These are phyloP conservation scores for Fraxinus americana DNA, from an alignment of 257 asterid genomes.

Conservation along the genomic window DNA sequence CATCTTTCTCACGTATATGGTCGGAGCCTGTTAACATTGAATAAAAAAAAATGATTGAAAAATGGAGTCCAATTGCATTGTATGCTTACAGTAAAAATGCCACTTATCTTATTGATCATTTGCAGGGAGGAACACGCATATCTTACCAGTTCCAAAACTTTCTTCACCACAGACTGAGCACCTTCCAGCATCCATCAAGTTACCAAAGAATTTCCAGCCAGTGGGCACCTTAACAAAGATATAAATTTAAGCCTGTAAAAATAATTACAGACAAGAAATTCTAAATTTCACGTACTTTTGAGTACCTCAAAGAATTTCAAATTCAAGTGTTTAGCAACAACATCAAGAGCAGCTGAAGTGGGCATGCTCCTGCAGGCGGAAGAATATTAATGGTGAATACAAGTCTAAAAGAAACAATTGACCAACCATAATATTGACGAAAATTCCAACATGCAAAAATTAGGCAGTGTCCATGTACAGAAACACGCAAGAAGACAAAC, in stretches of 20 bases:
- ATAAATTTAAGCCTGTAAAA: slow-evolving; percentile 28
- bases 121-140: slow-evolving; percentile 8
- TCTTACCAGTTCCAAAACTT: slow-evolving; percentile 96
- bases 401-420: slow-evolving; percentile 8
- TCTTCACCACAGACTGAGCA: slow-evolving; percentile 99
- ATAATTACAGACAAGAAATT: slow-evolving; percentile 14
- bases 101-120: background rate
- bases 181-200: slow-evolving; percentile 99
- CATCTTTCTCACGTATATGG: slow-evolving; percentile 97
- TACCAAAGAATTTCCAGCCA: slow-evolving; percentile 99
- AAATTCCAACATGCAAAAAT: slow-evolving; percentile 14
- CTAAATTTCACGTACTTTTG: slow-evolving; percentile 5
- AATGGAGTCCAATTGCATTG: background rate
- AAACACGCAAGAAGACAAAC: slow-evolving; percentile 7
- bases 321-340: slow-evolving; percentile 81
- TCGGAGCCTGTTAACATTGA: slow-evolving; percentile 72
- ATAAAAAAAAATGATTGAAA: slow-evolving; percentile 2
- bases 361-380: slow-evolving; percentile 91
- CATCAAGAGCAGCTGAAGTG: slow-evolving; percentile 98
- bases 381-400: slow-evolving; percentile 25
- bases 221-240: slow-evolving; percentile 76
- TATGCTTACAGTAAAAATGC: background rate
- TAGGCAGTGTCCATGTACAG: slow-evolving; percentile 13
- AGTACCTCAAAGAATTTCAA: slow-evolving; percentile 94
- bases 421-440: background rate